Base-by-base conservation (phyloP, 1,284 basidiomycete genomes). In the Apiotrichum domesticum region DNA sequence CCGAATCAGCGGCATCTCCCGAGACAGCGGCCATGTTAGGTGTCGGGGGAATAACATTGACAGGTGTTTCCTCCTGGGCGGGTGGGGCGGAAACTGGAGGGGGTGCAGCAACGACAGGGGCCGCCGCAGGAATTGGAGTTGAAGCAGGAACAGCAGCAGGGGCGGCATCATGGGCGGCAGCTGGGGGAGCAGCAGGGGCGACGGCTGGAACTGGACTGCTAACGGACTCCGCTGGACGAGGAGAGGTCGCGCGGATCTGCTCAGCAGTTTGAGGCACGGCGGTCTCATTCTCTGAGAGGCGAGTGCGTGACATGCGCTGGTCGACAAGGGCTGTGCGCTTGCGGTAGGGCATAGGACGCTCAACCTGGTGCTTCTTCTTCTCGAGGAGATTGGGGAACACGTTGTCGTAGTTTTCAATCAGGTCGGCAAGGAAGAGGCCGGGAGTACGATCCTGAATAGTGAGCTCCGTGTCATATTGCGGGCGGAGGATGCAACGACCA, bases 311-410 rank as follows among this genome's bases (percentile, higher is more conserved):
- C 32, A 90, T 81, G 48, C 91, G 85, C 84, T 93, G 86, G 75
- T 97, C 94, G 46, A 96, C 80, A 0, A 87, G 87, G 0, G 87
- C 86, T 1, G 93, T 95, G 52, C 90, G 86, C 71, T 94, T 95
- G 46, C 92, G 83, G 29, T 85, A 72, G 5, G 90, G 91, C 53
- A 87, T 80, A 57, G 84, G 85, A 49, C 90, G 85, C 64, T 90
- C 89, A 0, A 87, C 85, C 68, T 95, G 90, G 44, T 85, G 84
- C 65, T 87, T 88, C 80, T 94, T 95, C 70, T 84, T 85, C 50
- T 83, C 80, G 57, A 96, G 84, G 0, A 92, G 84, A 0, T 85
- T 83, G 0, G 93, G 91, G 55, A 97, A 80, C 54, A 96, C 82
- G 3, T 79, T 79, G 14, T 81, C 79, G 70, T 94, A 91, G 69